A percentile compares a stretch with the other conserved stretches of the same genome.
phyloP scores from a whole-genome alignment of 1,139 yeast species.

The Pneumocystis wakefieldiae region DNA sequence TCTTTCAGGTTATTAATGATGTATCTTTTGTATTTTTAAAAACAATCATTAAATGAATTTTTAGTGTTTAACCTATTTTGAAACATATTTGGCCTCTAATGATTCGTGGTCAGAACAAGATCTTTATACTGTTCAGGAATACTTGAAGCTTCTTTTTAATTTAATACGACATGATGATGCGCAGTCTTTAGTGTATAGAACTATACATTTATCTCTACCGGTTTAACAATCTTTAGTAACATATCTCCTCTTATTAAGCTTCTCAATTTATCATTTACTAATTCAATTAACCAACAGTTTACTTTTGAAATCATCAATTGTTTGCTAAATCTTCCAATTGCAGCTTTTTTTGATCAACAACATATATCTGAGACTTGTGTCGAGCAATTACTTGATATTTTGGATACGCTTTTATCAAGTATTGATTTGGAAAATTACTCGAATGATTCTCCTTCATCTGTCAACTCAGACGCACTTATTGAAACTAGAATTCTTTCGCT shows the following conservation, averaged over 20 bases:
- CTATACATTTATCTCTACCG: background rate
- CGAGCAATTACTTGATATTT: background rate
- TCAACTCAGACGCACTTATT: background rate
- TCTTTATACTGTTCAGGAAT: background rate
- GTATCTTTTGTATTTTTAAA: background rate
- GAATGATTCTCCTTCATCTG: background rate
- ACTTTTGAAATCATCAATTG: background rate
- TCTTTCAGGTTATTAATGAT: conserved; percentile 1
- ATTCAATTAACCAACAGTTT: background rate
- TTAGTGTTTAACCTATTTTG: conserved; percentile 8
- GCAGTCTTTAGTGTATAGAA: background rate
- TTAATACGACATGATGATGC: background rate
- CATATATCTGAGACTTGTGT: background rate
- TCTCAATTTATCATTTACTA: background rate
- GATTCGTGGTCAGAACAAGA: background rate
- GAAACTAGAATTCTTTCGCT: conserved; percentile 5
- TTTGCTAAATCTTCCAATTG: conserved; percentile 3
- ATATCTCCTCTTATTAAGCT: background rate
- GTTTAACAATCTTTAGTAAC: background rate
- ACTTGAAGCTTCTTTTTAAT: background rate
- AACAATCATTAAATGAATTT: background rate
- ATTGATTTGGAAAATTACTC: conserved; percentile 1
- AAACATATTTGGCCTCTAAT: conserved; percentile 2
- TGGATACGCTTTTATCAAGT: background rate
- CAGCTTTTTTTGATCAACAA: background rate